A percentile compares a stretch with the other conserved stretches of the same genome.
Evolutionary conservation across 768 basidiomycete species (phyloP).

Genomic region (Phylloporus rhodoxanthus): DNA sequence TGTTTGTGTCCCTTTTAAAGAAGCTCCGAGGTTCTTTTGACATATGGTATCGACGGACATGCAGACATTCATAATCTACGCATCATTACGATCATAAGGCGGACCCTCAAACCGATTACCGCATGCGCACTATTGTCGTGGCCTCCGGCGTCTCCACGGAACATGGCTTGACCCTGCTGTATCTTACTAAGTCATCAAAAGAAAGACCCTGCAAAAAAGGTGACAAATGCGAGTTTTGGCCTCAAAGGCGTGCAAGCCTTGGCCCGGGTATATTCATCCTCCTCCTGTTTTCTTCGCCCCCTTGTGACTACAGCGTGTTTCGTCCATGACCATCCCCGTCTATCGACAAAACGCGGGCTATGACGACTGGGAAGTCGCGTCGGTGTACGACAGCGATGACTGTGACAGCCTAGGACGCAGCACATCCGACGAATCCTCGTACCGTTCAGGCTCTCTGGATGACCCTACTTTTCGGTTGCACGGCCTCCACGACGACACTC

Average conservation of each 20-base stretch:
- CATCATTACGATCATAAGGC: conserved; percentile 7
- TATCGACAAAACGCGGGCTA: conserved; percentile 22
- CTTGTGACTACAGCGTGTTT: not conserved
- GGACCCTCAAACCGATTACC: conserved; percentile 7
- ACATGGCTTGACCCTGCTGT: conserved; percentile 23
- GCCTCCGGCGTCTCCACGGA: conserved; percentile 18
- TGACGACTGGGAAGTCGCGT: conserved; percentile 28
- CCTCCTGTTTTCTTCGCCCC: not conserved
- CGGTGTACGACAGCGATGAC: conserved; percentile 27
- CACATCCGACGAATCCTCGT: conserved; percentile 11
- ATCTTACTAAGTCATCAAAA: conserved; percentile 14
- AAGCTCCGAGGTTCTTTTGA: not conserved
- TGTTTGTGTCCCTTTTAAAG: not conserved
- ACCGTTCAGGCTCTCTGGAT: conserved; percentile 2
- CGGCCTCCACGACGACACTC: conserved; percentile 1
- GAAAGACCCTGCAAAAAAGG: not conserved
- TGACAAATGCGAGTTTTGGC: not conserved
- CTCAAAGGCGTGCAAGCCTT: not conserved
- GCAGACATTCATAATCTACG: conserved; percentile 3
- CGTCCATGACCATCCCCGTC: conserved; percentile 22
- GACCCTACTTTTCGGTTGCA: conserved; percentile 8
- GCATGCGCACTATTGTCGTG: conserved; percentile 14
- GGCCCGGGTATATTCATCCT: not conserved
- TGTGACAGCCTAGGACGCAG: conserved; percentile 23
- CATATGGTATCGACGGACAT: not conserved